phyloP scores from a whole-genome alignment of 495 filamentous ascomycete species.

The Penicillium riverlandense region DNA sequence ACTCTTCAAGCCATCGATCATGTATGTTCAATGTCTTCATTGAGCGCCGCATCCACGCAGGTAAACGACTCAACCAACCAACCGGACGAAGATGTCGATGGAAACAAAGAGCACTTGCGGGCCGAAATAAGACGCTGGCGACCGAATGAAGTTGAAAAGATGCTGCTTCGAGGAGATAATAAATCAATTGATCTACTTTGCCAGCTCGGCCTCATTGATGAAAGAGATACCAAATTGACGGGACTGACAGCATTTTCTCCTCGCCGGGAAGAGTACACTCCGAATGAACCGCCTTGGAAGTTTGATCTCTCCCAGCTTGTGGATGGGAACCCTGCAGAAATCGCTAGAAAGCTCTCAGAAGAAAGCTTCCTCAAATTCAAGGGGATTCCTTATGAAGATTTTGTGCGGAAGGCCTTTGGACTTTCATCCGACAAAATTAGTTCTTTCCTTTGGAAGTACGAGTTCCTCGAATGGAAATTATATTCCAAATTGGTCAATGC shows the following conservation, averaged over 20 bases:
- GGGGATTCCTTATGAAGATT: not conserved
- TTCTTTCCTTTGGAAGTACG: not conserved
- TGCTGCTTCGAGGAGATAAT: too few relatives aligned
- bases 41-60: too few relatives aligned
- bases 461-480: not conserved
- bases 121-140: too few relatives aligned
- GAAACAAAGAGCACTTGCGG: too few relatives aligned
- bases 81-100: too few relatives aligned
- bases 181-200: too few relatives aligned
- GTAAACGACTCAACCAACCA: too few relatives aligned
- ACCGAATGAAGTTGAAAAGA: too few relatives aligned
- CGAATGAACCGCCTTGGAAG: not conserved
- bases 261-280: not conserved
- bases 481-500: not conserved
- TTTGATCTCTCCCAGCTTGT: not conserved
- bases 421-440: not conserved
- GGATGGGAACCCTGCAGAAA: not conserved
- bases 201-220: too few relatives aligned
- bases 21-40: too few relatives aligned
- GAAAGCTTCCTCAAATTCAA: not conserved
- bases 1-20: too few relatives aligned
- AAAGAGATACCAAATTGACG: too few relatives aligned
- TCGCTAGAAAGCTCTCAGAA: not conserved
- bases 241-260: not conserved
- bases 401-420: not conserved